Evolutionary conservation across 1,284 basidiomycete species (phyloP).

Genomic region (Exsudoporus floridanus): DNA sequence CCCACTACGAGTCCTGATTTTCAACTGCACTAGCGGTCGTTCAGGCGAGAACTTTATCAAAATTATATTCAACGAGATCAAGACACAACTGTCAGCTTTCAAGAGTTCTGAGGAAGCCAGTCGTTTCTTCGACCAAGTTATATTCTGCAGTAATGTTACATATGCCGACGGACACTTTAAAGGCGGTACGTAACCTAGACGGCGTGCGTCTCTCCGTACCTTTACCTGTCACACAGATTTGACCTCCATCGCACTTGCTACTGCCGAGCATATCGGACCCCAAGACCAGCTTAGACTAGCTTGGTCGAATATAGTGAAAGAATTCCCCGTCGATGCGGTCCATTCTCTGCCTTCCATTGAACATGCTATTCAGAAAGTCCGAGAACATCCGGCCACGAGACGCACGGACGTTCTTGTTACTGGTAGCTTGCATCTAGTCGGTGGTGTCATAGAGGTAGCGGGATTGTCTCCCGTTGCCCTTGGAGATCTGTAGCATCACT

Average conservation of each 20-base stretch:
- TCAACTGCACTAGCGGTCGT: slow-evolving; percentile 95
- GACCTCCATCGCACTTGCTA: slow-evolving; percentile 64
- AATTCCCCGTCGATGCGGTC: slow-evolving; percentile 59
- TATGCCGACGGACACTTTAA: slow-evolving; percentile 88
- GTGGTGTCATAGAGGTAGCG: slow-evolving; percentile 91
- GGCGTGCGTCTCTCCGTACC: not conserved
- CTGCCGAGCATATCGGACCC: slow-evolving; percentile 63
- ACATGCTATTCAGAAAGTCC: slow-evolving; percentile 73
- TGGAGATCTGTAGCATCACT: slow-evolving; percentile 22
- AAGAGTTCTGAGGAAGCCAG: slow-evolving; percentile 38
- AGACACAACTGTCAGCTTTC: slow-evolving; percentile 46
- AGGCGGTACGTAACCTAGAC: slow-evolving; percentile 61
- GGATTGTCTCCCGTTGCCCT: slow-evolving; percentile 67
- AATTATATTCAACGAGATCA: slow-evolving; percentile 52
- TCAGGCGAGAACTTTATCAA: slow-evolving; percentile 74
- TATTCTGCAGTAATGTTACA: slow-evolving; percentile 97
- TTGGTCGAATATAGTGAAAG: slow-evolving; percentile 67
- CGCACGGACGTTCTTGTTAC: slow-evolving; percentile 74
- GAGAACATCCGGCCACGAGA: slow-evolving; percentile 37
- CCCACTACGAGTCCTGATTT: slow-evolving; percentile 70
- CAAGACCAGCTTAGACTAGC: slow-evolving; percentile 77
- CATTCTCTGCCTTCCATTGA: slow-evolving; percentile 88
- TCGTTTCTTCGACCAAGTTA: slow-evolving; percentile 76
- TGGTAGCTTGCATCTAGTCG: slow-evolving; percentile 93
- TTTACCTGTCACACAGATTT: slow-evolving; percentile 54